Conservation (phyloP, 2,329 filamentous ascomycete genomes). For the Cercospora zeae-maydis region DNA sequence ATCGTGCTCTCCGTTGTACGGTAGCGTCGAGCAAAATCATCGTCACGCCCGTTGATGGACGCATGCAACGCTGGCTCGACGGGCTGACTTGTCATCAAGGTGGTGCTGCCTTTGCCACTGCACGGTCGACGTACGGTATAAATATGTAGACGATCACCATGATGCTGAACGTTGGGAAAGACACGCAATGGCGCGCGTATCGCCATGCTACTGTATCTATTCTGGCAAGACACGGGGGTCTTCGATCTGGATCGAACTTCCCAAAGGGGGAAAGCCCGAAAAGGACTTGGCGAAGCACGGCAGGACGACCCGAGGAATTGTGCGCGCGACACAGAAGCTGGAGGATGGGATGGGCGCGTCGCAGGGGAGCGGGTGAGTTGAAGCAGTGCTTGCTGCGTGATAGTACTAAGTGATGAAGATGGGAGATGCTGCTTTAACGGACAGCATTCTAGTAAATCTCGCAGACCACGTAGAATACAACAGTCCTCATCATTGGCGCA, state of each 20-base stretch:
- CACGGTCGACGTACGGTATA: background rate
- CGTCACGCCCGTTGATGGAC: no score
- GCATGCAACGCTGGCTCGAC: no score
- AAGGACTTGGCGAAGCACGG: background rate
- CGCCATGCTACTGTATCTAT: constrained; percentile 3
- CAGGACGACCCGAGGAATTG: background rate
- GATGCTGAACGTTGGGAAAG: constrained; percentile 1
- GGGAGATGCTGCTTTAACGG: no score
- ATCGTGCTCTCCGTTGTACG: no score
- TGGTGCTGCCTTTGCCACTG: background rate
- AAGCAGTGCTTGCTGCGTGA: background rate
- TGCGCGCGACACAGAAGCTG: no score
- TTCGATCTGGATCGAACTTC: background rate
- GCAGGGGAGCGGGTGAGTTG: background rate
- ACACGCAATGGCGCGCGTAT: constrained; percentile 1
- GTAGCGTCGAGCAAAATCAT: no score
- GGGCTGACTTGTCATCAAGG: no score
- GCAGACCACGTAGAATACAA: no score
- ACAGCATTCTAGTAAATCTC: no score
- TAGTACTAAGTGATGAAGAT: no score
- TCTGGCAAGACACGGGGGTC: background rate
- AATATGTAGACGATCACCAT: background rate
- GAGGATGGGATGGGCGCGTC: no score
- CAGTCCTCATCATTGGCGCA: no score
- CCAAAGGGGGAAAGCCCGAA: background rate